These are phyloP conservation scores for Moelleriella libera DNA, from an alignment of 2,329 filamentous ascomycete genomes.

Conservation along the genomic window DNA sequence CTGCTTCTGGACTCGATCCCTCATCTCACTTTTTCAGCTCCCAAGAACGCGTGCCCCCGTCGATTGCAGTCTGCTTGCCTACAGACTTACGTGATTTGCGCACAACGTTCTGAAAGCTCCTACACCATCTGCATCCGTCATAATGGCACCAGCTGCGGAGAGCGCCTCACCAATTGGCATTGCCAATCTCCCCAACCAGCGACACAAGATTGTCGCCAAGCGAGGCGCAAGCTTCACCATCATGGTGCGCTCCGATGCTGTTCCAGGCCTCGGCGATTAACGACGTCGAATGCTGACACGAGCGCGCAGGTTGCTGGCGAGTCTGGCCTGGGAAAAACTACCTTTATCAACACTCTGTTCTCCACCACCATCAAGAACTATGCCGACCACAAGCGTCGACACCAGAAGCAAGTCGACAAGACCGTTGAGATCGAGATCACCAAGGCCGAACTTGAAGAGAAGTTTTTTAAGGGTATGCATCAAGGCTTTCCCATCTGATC, in stretches of 20 bases:
- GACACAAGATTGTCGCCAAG: constrained; percentile 62
- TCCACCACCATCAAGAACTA: constrained; percentile 99
- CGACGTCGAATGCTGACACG: constrained; percentile 3
- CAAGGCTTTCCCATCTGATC: too few species aligned
- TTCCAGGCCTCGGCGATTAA: background rate
- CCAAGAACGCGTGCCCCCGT: too few species aligned
- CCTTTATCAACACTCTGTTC: constrained; percentile 99
- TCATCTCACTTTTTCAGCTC: background rate
- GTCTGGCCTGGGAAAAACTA: constrained; percentile 97
- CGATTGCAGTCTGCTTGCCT: too few species aligned
- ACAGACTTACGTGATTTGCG: background rate
- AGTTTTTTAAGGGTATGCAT: constrained; percentile 93
- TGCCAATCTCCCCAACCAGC: constrained; percentile 60
- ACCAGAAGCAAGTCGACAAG: constrained; percentile 99
- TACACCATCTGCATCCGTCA: constrained; percentile 10
- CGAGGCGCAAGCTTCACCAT: constrained; percentile 98
- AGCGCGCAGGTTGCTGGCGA: constrained; percentile 76
- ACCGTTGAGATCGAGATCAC: constrained; percentile 99
- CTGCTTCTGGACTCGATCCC: constrained; percentile 2
- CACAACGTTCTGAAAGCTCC: background rate
- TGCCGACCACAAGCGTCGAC: constrained; percentile 97
- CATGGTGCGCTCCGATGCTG: constrained; percentile 50
- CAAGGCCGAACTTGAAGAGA: constrained; percentile 98
- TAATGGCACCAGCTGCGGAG: constrained; percentile 45
- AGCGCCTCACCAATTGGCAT: constrained; percentile 58